Evolutionary conservation across 495 filamentous ascomycete species (phyloP), one percentile per base, ranked within the genome.

Genomic region (Tuber brumale): DNA sequence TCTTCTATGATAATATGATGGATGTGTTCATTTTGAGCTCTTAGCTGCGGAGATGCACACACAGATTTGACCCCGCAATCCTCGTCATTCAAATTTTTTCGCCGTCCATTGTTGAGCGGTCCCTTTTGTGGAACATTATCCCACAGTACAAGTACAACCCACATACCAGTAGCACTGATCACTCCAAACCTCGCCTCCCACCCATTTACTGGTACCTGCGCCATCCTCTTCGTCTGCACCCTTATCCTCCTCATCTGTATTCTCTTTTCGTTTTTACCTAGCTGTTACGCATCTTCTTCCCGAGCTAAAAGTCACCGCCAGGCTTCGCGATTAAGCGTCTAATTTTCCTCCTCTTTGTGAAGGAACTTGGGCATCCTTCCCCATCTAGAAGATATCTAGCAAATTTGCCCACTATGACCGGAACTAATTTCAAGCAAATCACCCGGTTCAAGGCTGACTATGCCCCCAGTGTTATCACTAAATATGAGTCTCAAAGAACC

Each of bases 371-470:
- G 10, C 57, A 66, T 31, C 27, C 12, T 66, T 66, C 57, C 31
- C 57, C 57, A 31, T 18, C 57, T 66, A 66, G 57, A 31, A 31
- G n/a, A 66, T 31, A 66, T 66, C 27, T 66, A 31, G 9, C 57
- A 31, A 66, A 66, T 31, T 31, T 66, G 57, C 69, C 75, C 46
- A 80, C 78, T 21, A 80, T 80, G 79, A 76, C 78, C n/a, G 61
- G 71, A 44, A 75, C 76, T 7, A 89, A 91, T 81, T 99, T 98
- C 85, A 92, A 91, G 81, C 90, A 89, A 77, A 86, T 97, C 44
- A 92, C 95, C 81, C 90, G 88, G 79, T 97, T 99, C 86, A 88
- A 89, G 73, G 89, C 91, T 42, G 93, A 98, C 83, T 99, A 97
- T 85, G 92, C 94, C 23, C 91, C 93, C 3, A 90, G 90, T 70